phyloP scores from a whole-genome alignment of 2,329 filamentous ascomycete genomes.

The Achaetomium macrosporum region DNA sequence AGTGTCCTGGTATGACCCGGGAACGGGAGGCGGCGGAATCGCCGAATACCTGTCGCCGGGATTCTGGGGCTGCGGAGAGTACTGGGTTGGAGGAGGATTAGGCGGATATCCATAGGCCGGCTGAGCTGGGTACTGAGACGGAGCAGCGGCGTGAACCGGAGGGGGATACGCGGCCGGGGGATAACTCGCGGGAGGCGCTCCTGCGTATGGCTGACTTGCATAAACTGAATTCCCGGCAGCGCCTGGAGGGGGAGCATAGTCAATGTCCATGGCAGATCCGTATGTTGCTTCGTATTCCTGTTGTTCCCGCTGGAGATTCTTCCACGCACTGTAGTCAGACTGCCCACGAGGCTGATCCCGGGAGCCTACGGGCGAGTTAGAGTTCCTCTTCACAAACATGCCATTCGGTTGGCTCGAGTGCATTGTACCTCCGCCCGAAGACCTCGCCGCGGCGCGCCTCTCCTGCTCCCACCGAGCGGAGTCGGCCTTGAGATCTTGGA shows the following conservation, averaged over 20 bases:
- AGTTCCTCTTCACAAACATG: slow-evolving; percentile 47
- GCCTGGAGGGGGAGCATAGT: slow-evolving; percentile 17
- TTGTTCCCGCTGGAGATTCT: slow-evolving; percentile 21
- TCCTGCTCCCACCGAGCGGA: slow-evolving; percentile 58
- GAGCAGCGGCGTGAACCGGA: slow-evolving; percentile 1
- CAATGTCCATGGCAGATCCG: slow-evolving; percentile 23
- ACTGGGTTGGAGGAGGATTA: slow-evolving; percentile 18
- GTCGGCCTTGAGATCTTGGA: slow-evolving; percentile 56
- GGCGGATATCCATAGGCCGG: slow-evolving; percentile 14
- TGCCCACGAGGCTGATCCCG: slow-evolving; percentile 33
- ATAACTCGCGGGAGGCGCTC: slow-evolving; percentile 26
- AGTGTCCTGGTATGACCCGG: slow-evolving; percentile 26
- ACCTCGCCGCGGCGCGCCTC: slow-evolving; percentile 49
- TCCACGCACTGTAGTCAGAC: slow-evolving; percentile 26
- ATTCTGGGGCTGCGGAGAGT: slow-evolving; percentile 21
- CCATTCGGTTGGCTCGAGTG: slow-evolving; percentile 45
- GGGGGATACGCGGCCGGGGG: slow-evolving; percentile 20
- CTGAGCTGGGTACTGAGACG: slow-evolving; percentile 14
- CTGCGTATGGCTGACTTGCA: slow-evolving; percentile 15
- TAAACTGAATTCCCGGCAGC: slow-evolving; percentile 18
- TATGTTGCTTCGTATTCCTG: slow-evolving; percentile 19
- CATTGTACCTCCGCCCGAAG: slow-evolving; percentile 46
- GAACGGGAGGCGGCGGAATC: slow-evolving; percentile 20
- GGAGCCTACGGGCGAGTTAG: slow-evolving; percentile 52
- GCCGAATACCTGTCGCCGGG: slow-evolving; percentile 20